phyloP scores from a whole-genome alignment of 179 eudicot species.

The Amaranthus tricolor region DNA sequence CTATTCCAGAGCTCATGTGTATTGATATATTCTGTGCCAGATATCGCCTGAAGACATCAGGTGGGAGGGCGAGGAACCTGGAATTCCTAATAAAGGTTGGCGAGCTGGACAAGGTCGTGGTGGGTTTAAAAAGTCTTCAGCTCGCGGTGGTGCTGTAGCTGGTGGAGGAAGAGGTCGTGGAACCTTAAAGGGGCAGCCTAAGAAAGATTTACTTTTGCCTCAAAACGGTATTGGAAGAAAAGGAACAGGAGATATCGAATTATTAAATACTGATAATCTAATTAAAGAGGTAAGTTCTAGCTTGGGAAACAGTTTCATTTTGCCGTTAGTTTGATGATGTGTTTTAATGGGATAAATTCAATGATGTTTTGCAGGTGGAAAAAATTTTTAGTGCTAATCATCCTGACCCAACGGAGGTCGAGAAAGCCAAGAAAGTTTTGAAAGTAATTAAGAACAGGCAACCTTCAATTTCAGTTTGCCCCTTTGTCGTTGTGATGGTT shows the following conservation, averaged over 20 bases:
- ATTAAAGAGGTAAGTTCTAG: slow-evolving; percentile 57
- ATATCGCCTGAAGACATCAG: slow-evolving; percentile 56
- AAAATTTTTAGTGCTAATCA: slow-evolving; percentile 69
- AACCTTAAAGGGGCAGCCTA: slow-evolving; percentile 39
- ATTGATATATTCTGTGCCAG: slow-evolving; percentile 27
- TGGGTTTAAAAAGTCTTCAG: slow-evolving; percentile 47
- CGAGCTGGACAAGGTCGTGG: slow-evolving; percentile 51
- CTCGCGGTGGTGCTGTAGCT: slow-evolving; percentile 44
- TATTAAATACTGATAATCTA: slow-evolving; percentile 68
- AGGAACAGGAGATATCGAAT: slow-evolving; percentile 54
- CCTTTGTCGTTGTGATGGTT: background rate
- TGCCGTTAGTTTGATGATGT: slow-evolving; percentile 7
- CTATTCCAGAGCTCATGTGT: background rate
- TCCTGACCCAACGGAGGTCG: slow-evolving; percentile 68
- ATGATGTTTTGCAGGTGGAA: slow-evolving; percentile 57
- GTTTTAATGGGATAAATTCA: background rate
- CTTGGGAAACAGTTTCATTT: background rate
- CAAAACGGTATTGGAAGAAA: slow-evolving; percentile 53
- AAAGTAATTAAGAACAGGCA: slow-evolving; percentile 44
- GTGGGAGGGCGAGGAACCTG: slow-evolving; percentile 61
- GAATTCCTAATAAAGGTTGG: slow-evolving; percentile 44
- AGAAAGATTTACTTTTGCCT: slow-evolving; percentile 37
- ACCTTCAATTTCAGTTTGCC: slow-evolving; percentile 7
- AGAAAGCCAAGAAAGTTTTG: slow-evolving; percentile 81
- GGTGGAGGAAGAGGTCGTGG: slow-evolving; percentile 63